Evolutionary conservation across 768 basidiomycete species (phyloP).

Genomic region (Suillus subluteus): DNA sequence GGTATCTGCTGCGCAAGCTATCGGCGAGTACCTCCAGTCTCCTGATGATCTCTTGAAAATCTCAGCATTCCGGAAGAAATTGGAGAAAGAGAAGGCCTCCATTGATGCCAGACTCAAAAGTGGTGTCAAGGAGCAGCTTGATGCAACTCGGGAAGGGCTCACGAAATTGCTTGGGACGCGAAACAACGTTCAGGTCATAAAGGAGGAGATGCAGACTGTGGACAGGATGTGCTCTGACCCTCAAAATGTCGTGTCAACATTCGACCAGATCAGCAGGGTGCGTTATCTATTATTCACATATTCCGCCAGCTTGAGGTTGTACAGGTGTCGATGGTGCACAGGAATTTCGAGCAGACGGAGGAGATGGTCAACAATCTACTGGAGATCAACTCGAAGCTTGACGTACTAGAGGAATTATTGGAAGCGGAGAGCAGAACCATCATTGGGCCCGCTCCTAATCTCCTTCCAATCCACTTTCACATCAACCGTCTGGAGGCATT

Average conservation of each 20-base stretch:
- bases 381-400: slow-evolving; percentile 88
- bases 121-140: slow-evolving; percentile 92
- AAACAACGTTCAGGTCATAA: slow-evolving; percentile 76
- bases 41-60: slow-evolving; percentile 94
- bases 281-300: slow-evolving; percentile 29
- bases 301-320: slow-evolving; percentile 5
- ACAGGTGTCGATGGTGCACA: slow-evolving; percentile 93
- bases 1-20: slow-evolving; percentile 82
- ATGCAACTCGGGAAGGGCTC: slow-evolving; percentile 87
- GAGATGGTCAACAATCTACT: slow-evolving; percentile 94
- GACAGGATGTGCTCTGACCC: slow-evolving; percentile 81
- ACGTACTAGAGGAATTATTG: slow-evolving; percentile 78
- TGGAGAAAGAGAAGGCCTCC: slow-evolving; percentile 95
- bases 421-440: slow-evolving; percentile 74
- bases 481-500: slow-evolving; percentile 92
- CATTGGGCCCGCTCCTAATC: slow-evolving; percentile 85
- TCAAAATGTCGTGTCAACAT: slow-evolving; percentile 76
- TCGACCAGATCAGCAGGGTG: slow-evolving; percentile 95
- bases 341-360: slow-evolving; percentile 93
- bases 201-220: slow-evolving; percentile 83
- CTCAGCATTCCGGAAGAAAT: slow-evolving; percentile 85
- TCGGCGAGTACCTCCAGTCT: slow-evolving; percentile 89
- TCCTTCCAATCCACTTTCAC: slow-evolving; percentile 89
- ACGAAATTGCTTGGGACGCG: slow-evolving; percentile 79
- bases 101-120: slow-evolving; percentile 89